These are phyloP conservation scores for Dendrocalamus latiflorus DNA, from an alignment of 202 grass and related monocot species.

Conservation along the genomic window DNA sequence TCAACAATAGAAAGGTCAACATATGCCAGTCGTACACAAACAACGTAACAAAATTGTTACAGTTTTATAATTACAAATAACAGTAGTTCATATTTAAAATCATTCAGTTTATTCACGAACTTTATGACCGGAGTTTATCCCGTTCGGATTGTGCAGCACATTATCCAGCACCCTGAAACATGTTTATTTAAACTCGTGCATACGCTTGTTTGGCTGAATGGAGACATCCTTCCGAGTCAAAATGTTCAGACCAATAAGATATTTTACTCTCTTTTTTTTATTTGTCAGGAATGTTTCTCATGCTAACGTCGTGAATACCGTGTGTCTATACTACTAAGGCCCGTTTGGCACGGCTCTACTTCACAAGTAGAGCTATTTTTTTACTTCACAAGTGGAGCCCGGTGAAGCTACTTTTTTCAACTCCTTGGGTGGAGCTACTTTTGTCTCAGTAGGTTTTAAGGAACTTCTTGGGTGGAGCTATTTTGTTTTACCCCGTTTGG, in stretches of 20 bases:
- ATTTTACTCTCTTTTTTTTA: neutral
- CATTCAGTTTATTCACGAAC: neutral
- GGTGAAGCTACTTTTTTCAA: too few species aligned
- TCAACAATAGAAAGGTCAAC: slow-evolving; percentile 10
- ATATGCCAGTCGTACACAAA: neutral
- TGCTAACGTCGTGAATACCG: neutral
- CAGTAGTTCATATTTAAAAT: neutral
- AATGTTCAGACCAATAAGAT: neutral
- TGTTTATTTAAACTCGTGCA: too few species aligned
- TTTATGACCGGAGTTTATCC: neutral
- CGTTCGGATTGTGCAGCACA: too few species aligned
- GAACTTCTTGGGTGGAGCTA: too few species aligned
- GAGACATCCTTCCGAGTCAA: neutral
- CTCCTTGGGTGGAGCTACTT: too few species aligned
- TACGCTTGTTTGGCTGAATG: neutral
- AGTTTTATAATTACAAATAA: neutral
- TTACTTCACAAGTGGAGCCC: too few species aligned
- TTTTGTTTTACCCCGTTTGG: too few species aligned
- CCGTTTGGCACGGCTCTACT: too few species aligned
- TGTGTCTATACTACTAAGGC: neutral
- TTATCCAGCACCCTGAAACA: too few species aligned
- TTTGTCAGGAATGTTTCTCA: neutral
- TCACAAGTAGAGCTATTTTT: too few species aligned
- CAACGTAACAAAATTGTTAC: neutral
- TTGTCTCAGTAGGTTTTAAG: too few species aligned